phyloP scores from a whole-genome alignment of 2,329 filamentous ascomycete genomes.

The Fusarium bactridioides region DNA sequence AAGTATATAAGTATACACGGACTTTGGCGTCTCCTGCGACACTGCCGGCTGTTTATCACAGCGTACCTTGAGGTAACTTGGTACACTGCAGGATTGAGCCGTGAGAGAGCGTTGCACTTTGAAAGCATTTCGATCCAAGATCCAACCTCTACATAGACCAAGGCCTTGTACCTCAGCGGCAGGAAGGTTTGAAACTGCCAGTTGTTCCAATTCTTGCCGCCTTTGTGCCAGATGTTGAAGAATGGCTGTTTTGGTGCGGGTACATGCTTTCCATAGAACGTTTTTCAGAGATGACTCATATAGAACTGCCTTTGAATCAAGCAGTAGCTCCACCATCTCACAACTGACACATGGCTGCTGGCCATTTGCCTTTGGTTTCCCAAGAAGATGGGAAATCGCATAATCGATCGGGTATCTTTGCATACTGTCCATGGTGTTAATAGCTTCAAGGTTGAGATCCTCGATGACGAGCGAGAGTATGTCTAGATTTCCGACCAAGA shows the following conservation, averaged over 20 bases:
- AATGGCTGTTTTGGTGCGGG: accelerated
- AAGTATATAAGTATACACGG: background rate
- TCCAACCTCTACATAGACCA: background rate
- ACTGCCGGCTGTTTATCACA: accelerated
- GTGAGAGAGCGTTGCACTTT: background rate
- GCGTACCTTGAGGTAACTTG: background rate
- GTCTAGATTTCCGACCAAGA: accelerated
- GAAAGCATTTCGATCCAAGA: background rate
- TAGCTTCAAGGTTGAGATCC: accelerated
- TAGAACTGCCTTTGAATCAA: background rate
- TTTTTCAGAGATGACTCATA: accelerated
- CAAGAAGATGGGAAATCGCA: background rate
- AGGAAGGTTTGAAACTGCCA: background rate
- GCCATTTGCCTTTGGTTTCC: accelerated
- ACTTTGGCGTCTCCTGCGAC: accelerated
- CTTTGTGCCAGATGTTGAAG: background rate
- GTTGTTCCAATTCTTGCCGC: background rate
- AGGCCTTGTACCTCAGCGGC: accelerated
- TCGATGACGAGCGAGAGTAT: background rate
- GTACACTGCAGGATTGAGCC: accelerated
- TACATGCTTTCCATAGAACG: accelerated
- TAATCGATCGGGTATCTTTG: background rate
- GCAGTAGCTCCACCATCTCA: background rate
- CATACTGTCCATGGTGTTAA: background rate
- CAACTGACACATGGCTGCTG: background rate